phyloP scores from a whole-genome alignment of 1,284 basidiomycete species.

The Mrakiaceae sp. region DNA sequence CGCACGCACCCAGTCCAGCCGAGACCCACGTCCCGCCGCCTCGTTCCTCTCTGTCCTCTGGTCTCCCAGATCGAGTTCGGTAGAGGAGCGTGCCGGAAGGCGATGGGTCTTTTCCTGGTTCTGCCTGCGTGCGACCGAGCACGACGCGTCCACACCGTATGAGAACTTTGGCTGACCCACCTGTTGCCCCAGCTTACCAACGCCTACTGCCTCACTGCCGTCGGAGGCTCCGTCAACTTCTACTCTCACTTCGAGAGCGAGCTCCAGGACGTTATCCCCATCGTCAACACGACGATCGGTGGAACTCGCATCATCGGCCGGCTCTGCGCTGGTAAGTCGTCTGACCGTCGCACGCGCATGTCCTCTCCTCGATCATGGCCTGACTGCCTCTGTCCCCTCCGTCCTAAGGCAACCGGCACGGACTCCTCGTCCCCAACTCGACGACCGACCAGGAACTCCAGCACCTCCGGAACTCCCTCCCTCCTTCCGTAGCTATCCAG shows the following conservation, averaged over 20 bases:
- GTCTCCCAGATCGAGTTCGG: too few relatives aligned
- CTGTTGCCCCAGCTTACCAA: constrained; percentile 9
- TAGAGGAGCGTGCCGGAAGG: too few relatives aligned
- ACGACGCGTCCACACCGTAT: background rate
- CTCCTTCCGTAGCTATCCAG: constrained; percentile 83
- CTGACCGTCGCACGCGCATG: background rate
- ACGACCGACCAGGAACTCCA: constrained; percentile 98
- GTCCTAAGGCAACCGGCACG: constrained; percentile 72
- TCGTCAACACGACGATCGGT: constrained; percentile 92
- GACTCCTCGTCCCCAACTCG: constrained; percentile 86
- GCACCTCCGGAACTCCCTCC: constrained; percentile 92
- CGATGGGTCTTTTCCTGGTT: too few relatives aligned
- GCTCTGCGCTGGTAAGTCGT: constrained; percentile 64
- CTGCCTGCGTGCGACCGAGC: too few relatives aligned
- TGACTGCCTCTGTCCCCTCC: background rate
- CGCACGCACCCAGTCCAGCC: too few relatives aligned
- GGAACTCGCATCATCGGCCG: constrained; percentile 92
- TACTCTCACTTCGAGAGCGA: constrained; percentile 88
- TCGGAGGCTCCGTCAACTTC: constrained; percentile 94
- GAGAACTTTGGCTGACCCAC: background rate
- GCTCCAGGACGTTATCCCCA: constrained; percentile 84
- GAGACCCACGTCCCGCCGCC: background rate
- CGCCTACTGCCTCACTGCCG: constrained; percentile 76
- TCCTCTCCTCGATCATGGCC: background rate
- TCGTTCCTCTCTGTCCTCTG: background rate